phyloP scores from a whole-genome alignment of 2,329 filamentous ascomycete species.

The Zelopaecilomyces penicillatus region DNA sequence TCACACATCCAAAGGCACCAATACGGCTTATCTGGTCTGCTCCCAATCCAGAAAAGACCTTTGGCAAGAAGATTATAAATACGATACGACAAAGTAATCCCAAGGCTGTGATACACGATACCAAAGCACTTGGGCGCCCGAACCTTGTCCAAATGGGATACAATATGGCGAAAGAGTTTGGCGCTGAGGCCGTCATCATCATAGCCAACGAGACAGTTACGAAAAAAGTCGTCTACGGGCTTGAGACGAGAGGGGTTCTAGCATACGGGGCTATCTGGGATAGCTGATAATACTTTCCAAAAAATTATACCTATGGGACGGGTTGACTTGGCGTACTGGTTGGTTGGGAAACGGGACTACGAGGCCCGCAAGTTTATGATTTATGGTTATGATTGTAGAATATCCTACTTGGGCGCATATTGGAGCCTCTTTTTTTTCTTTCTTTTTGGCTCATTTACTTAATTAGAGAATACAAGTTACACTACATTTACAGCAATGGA shows the following conservation, averaged over 20 bases:
- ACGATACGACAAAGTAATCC: constrained; percentile 48
- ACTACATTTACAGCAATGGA: no score
- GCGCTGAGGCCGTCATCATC: constrained; percentile 61
- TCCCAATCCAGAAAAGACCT: constrained; percentile 51
- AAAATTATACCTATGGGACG: no score
- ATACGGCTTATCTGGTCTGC: constrained; percentile 63
- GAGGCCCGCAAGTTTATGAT: no score
- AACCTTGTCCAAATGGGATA: constrained; percentile 43
- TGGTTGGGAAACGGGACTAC: no score
- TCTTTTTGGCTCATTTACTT: no score
- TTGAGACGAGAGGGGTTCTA: constrained; percentile 56
- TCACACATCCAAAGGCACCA: constrained; percentile 40
- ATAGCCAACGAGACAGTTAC: constrained; percentile 63
- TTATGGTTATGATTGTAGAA: no score
- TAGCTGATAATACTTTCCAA: constrained; percentile 17
- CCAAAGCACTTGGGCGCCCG: constrained; percentile 46
- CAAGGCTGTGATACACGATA: constrained; percentile 60
- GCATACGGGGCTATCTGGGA: constrained; percentile 71
- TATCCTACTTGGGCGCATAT: no score
- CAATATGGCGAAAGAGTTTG: constrained; percentile 47
- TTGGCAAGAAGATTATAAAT: constrained; percentile 47
- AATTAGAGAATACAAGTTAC: no score
- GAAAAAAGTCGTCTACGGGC: constrained; percentile 56
- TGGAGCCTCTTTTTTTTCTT: no score
- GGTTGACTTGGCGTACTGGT: no score